Evolutionary conservation across 495 filamentous ascomycete genomes (phyloP).

Genomic region (Neurospora sp.): DNA sequence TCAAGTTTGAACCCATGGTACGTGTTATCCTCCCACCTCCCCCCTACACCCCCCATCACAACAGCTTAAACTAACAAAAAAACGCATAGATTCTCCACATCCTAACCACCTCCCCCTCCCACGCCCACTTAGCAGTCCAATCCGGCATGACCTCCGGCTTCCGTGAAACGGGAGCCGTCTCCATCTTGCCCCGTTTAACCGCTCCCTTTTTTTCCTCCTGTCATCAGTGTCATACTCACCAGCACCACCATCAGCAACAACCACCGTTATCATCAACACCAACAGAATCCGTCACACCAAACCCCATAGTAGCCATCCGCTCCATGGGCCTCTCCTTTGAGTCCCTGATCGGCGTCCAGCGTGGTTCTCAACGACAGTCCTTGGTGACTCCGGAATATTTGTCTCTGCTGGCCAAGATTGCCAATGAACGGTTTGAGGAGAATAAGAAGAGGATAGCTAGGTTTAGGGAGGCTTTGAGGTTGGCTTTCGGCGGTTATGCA

Average conservation of each 20-base stretch:
- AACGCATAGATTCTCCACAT: conserved; percentile 71
- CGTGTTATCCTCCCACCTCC: conserved; percentile 8
- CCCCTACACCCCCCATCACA: no score
- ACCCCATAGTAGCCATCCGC: conserved; percentile 72
- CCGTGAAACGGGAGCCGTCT: conserved; percentile 72
- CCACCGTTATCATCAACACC: neutral
- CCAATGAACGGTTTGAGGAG: conserved; percentile 66
- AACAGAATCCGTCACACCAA: conserved; percentile 30
- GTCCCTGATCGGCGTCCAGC: conserved; percentile 57
- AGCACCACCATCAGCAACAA: conserved; percentile 17
- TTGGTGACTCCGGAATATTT: conserved; percentile 51
- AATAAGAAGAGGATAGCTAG: conserved; percentile 62
- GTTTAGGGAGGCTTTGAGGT: conserved; percentile 37
- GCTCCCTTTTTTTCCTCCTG: neutral
- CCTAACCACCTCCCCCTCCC: conserved; percentile 57
- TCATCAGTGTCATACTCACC: conserved; percentile 12
- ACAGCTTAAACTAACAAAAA: neutral
- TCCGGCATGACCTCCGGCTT: conserved; percentile 76
- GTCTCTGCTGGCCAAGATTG: conserved; percentile 50
- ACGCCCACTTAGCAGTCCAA: conserved; percentile 61
- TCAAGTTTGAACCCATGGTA: conserved; percentile 95
- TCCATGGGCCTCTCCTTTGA: conserved; percentile 72
- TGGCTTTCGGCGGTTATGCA: conserved; percentile 11
- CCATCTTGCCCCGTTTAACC: conserved; percentile 11
- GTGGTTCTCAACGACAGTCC: conserved; percentile 21